These are phyloP conservation scores for Chytriomyces sp. DNA, from an alignment of 192 early-diverging fungal genomes.

Conservation along the genomic window DNA sequence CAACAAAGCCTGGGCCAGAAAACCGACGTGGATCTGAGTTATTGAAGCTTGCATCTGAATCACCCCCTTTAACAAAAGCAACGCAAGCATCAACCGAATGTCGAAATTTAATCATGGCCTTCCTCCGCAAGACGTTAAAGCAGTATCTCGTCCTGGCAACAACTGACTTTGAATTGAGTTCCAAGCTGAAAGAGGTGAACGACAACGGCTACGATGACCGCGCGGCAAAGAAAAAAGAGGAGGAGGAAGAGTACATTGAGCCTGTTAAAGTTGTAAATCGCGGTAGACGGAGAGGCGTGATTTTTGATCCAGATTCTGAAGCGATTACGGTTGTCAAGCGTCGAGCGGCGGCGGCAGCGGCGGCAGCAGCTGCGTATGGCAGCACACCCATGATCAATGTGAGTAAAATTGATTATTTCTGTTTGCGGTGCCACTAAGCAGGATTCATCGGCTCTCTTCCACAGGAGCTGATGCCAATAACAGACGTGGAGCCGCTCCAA, in stretches of 20 bases:
- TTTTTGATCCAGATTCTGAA: slow-evolving; percentile 5
- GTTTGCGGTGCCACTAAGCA: neutral
- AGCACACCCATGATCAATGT: neutral
- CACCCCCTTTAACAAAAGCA: neutral
- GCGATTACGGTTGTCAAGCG: neutral
- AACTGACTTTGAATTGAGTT: slow-evolving; percentile 28
- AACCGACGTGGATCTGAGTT: too few relatives aligned
- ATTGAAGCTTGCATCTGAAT: too few relatives aligned
- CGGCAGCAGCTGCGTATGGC: neutral
- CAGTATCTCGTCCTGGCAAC: slow-evolving; percentile 38
- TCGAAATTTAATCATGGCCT: slow-evolving; percentile 31
- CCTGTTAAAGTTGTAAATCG: neutral
- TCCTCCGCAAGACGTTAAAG: slow-evolving; percentile 39
- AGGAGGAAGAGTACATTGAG: slow-evolving; percentile 12
- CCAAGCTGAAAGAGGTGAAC: slow-evolving; percentile 38
- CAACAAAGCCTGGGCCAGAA: too few relatives aligned
- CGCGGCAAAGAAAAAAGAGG: slow-evolving; percentile 12
- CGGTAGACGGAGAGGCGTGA: neutral
- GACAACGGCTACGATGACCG: slow-evolving; percentile 37
- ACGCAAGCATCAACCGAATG: slow-evolving; percentile 21
- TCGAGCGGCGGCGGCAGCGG: too few relatives aligned
- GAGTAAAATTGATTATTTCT: neutral
- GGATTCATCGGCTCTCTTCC: neutral
- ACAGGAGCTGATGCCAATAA: neutral
- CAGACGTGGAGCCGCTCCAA: neutral